Percentiles rank a stretch among this genome's conserved stretches.
Conservation (phyloP, 768 basidiomycete species). For the Rickenella mellea region DNA sequence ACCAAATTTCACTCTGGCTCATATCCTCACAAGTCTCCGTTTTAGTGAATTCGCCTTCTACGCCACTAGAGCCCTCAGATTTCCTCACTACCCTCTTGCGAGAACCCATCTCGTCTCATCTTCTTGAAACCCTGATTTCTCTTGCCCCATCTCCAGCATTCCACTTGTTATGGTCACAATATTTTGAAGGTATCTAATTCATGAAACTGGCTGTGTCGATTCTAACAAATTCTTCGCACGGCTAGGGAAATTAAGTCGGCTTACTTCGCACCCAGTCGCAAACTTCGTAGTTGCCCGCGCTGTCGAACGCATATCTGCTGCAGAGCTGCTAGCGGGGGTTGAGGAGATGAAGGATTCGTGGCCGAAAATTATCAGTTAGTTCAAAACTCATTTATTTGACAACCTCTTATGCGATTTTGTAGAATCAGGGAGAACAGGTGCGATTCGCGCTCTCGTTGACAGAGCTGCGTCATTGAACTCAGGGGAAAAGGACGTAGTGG, state of each 20-base stretch:
- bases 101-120: slow-evolving; percentile 82
- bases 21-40: background rate
- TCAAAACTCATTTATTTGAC: background rate
- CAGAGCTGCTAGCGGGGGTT: slow-evolving; percentile 45
- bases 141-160: slow-evolving; percentile 57
- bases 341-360: slow-evolving; percentile 51
- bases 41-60: slow-evolving; percentile 25
- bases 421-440: slow-evolving; percentile 70
- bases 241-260: slow-evolving; percentile 47
- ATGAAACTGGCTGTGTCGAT: slow-evolving; percentile 2
- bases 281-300: slow-evolving; percentile 90
- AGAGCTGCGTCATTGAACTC: slow-evolving; percentile 41
- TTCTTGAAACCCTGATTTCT: slow-evolving; percentile 72
- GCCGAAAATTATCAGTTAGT: slow-evolving; percentile 62
- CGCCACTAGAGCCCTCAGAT: slow-evolving; percentile 49
- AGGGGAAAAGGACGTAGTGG: slow-evolving; percentile 38
- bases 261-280: slow-evolving; percentile 82
- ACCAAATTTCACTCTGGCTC: background rate
- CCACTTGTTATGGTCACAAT: slow-evolving; percentile 59
- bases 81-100: slow-evolving; percentile 76
- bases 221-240: background rate
- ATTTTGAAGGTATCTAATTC: slow-evolving; percentile 47
- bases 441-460: slow-evolving; percentile 69
- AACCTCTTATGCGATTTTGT: background rate
- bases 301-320: slow-evolving; percentile 47